Evolutionary conservation across 202 grass and related monocot genomes (phyloP), one percentile per base, ranked within the genome.

Genomic region (Saccharum hybrid): DNA sequence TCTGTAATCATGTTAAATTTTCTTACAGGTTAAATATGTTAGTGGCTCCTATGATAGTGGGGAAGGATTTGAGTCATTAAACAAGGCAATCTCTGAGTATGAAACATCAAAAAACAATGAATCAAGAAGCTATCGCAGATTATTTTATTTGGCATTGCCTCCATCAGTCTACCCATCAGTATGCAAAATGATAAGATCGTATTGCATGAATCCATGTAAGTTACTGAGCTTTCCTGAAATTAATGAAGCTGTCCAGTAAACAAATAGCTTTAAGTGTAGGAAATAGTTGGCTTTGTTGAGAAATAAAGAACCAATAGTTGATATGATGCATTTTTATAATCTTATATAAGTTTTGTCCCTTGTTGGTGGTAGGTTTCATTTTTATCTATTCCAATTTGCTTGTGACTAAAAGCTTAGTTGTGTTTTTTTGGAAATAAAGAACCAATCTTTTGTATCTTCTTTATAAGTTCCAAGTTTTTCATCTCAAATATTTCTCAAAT

Each of bases 81-180:
- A 99, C 72, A 86, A 96, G 46, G 33, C 84, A 82, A 96, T 96
- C 34, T 94, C 82, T 57, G 91, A 90, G 89, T 87, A 94, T 88
- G 96, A 99, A 65, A 80, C 78, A 68, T 84, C 91, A 80, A 86
- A 74, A 36, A 42, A 22, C 37, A 72, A 88, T 59, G 59, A 90
- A 77, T 81, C 88, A 37, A 86, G 83, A 89, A 90, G 73, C 75
- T 92, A 81, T 12, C 91, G 89, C 49, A 94, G 96, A 67, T 76
- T 98, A 60, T 96, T 98, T 94, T 98, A 98, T 84, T 85, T 98
- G 66, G 96, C 96, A 80, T 83, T 98, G 86, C 96, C 96, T 82
- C 96, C 96, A 66, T 98, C 96, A 72, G 93, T 96, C 45, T 96
- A 98, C 68, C 96, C 93, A 54, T 96, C 91, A 62, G 96, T 98